A percentile compares a stretch with the other conserved stretches of the same genome.
Evolutionary conservation across 2,329 filamentous ascomycete species (phyloP).

Genomic region (Rosellinia necatrix): DNA sequence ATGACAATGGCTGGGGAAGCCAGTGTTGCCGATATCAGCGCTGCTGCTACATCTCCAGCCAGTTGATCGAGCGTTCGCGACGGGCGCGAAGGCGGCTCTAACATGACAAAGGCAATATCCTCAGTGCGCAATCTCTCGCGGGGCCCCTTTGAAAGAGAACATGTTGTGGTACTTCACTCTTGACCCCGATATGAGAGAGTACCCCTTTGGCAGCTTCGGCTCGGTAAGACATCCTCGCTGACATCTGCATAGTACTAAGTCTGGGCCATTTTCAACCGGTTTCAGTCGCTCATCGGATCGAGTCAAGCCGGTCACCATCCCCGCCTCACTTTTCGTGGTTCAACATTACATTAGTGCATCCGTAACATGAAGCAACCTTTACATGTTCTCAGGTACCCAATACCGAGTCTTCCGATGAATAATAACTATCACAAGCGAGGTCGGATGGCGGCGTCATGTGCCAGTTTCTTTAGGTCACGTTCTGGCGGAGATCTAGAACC

Average conservation of each 20-base stretch:
- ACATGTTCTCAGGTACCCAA: no score
- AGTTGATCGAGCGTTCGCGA: neutral
- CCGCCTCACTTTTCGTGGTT: no score
- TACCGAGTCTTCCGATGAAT: neutral
- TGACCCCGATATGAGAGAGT: no score
- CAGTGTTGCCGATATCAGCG: conserved; percentile 6
- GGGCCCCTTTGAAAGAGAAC: neutral
- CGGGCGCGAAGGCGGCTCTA: neutral
- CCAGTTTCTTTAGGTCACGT: neutral
- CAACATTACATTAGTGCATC: no score
- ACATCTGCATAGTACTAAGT: no score
- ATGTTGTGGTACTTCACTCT: no score
- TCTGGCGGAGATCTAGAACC: neutral
- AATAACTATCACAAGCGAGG: neutral
- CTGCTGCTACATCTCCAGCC: neutral
- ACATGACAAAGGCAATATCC: neutral
- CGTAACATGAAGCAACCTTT: neutral
- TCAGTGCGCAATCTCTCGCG: neutral
- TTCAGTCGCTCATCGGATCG: no score
- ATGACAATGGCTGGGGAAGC: conserved; percentile 5
- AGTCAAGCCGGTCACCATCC: no score
- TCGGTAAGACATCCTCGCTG: no score
- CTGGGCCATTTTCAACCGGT: no score
- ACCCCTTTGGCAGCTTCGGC: no score
- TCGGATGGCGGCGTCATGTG: neutral